These are phyloP conservation scores for Yamadazyma atlantica DNA, from an alignment of 1,139 yeast genomes.

Conservation along the genomic window DNA sequence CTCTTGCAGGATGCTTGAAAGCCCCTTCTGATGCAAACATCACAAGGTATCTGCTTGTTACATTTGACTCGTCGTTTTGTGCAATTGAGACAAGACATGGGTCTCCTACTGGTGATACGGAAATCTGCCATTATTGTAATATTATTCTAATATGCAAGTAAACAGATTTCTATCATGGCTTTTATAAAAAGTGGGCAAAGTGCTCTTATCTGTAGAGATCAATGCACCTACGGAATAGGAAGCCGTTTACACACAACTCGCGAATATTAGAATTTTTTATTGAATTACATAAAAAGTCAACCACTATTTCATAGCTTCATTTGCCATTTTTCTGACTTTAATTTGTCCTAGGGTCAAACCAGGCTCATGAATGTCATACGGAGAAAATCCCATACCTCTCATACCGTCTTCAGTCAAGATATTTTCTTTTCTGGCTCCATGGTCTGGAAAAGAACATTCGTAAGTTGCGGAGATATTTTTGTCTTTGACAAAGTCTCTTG, in stretches of 20 bases:
- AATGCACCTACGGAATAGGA: too few species aligned
- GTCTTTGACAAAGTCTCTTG: constrained; percentile 12
- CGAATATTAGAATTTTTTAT: too few species aligned
- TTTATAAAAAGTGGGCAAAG: too few species aligned
- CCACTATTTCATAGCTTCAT: constrained; percentile 11
- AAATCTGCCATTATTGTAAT: background rate
- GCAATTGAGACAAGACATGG: constrained; percentile 26
- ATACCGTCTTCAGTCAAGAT: constrained; percentile 21
- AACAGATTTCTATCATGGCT: too few species aligned
- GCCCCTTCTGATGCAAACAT: constrained; percentile 26
- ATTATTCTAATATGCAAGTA: too few species aligned
- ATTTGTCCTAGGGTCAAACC: constrained; percentile 22
- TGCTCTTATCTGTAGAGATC: too few species aligned
- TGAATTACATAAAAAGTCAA: too few species aligned
- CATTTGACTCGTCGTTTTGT: constrained; percentile 28
- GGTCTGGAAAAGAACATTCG: constrained; percentile 19
- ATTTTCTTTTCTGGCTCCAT: constrained; percentile 15
- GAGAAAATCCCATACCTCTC: constrained; percentile 21
- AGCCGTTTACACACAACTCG: too few species aligned
- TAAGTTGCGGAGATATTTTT: background rate
- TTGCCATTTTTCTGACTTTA: constrained; percentile 19
- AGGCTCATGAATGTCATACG: constrained; percentile 14
- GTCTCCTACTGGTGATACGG: constrained; percentile 17
- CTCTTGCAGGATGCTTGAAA: constrained; percentile 10
- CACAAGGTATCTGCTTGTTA: constrained; percentile 30